Base-by-base conservation (phyloP, 106 monocot genomes). In the Phalaenopsis aphrodite region DNA sequence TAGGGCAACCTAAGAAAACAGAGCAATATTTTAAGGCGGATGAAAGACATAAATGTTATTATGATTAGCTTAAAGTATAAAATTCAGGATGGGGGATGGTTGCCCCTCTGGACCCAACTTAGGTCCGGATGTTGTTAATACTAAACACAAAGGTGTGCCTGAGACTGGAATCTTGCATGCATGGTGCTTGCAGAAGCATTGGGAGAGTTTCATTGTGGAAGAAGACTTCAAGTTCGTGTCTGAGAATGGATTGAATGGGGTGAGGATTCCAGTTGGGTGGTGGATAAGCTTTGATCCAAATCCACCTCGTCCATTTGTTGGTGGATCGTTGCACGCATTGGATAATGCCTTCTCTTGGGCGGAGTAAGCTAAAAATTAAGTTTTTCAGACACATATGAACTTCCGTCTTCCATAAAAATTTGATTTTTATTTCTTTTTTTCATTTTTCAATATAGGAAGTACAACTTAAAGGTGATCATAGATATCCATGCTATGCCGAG, bases 221-320 rank as follows among this genome's bases (percentile, higher is more conserved):
- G 79, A 79, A 16, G 95, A 95, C 81, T 95, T 95, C 85, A 75
- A 68, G 47, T 92, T 89, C 83, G 87, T 95, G 8, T 74, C 88
- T 8, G 30, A 79, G 42, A 89, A 77, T 76, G 88, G 92, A 65
- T 47, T 92, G 77, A 87, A 88, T 72, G 93, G 86, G 1, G 93
- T 95, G 49, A 83, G 91, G 79, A 91, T 95, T 45, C 95, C 95
- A 11, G 95, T 95, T 61, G 93, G 95, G 42, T 95, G 95, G 95
- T 95, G 95, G 95, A 95, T 95, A 10, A 86, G 88, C 5, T 87
- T 86, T 43, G 91, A 91, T 49, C 83, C 85, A 19, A 83, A 56
- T 41, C 93, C 93, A 48, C 95, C 93, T 4, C 16, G 17, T 72
- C 92, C 92, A 15, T 92, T 87, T 76, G 87, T 89, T 17, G 92